Base-by-base conservation (phyloP, 1,139 yeast genomes). In the Debaryomyces subglobosus region DNA sequence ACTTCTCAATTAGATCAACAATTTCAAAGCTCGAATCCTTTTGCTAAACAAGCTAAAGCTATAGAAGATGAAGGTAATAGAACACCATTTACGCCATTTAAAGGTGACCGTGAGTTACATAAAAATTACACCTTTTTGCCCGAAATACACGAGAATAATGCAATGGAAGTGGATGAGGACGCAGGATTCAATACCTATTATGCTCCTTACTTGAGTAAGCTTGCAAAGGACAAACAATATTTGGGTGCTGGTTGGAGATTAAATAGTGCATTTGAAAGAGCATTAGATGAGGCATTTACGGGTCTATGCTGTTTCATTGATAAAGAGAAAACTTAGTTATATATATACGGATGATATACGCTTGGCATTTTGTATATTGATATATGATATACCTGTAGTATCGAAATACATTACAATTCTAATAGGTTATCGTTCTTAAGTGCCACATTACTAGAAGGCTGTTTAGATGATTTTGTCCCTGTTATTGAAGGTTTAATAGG, bases 81-180 rank as follows among this genome's bases (percentile, higher is more conserved):
- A 34, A 72, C 81, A 3, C 98, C 98, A 24, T 94, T 92, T 65
- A 91, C 98, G 2, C 98, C 99, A 10, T 92, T 94, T 68, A 84
- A 84, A 60, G 98, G 98, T 44, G 98, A 94, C 68, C 78, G 96
- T 46, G 86, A 87, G 51, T 56, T 72, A 16, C 66, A 73, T 36
- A 65, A 68, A 46, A 69, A 69, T 39, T 79, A 72, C 58, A 63
- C 53, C 4, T 54, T 74, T 36, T 61, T 73, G 51, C 60, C 67
- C 1, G 57, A 63, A 23, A 62, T 67, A 2, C 47, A 49, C 5
- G 56, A 62, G 5, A 59, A 63, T 12, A 67, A 62, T n/a, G 74
- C 74, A 45, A 68, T 78, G 54, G 73, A 74, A 45, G 76, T 74
- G 13, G 74, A 74, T 21, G 85, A 84, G 58, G 78, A 74, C 49